These are phyloP conservation scores for Kuraishia hungarica DNA, from an alignment of 805 yeast species.

Conservation along the genomic window DNA sequence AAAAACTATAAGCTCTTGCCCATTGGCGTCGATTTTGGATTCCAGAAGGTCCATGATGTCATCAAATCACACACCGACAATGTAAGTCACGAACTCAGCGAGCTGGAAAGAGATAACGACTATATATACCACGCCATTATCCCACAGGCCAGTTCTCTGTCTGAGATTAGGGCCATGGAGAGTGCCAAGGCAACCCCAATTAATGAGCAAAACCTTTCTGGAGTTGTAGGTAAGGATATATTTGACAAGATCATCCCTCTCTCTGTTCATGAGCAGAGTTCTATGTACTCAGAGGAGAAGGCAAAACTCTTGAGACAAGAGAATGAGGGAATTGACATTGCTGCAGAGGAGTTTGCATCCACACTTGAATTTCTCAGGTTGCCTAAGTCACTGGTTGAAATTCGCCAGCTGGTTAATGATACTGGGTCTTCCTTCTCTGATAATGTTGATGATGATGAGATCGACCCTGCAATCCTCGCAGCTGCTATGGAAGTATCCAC, in stretches of 20 bases:
- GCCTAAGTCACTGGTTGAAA: constrained; percentile 53
- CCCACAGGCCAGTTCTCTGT: constrained; percentile 52
- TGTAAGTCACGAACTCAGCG: constrained; percentile 19
- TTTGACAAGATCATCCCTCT: constrained; percentile 79
- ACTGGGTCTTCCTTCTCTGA: constrained; percentile 1
- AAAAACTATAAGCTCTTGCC: constrained; percentile 12
- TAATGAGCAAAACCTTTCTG: constrained; percentile 37
- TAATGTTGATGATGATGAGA: constrained; percentile 17
- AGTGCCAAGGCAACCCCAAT: constrained; percentile 55
- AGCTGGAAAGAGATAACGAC: constrained; percentile 75
- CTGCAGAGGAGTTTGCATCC: constrained; percentile 71
- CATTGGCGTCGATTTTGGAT: constrained; percentile 13
- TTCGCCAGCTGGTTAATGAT: constrained; percentile 27
- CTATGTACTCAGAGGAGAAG: constrained; percentile 84
- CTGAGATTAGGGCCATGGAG: constrained; percentile 61
- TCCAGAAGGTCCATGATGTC: constrained; percentile 20
- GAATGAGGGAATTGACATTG: constrained; percentile 65
- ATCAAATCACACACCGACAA: constrained; percentile 12
- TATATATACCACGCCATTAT: constrained; percentile 75
- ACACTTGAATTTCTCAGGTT: constrained; percentile 74
- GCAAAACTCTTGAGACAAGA: constrained; percentile 68
- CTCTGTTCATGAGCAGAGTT: constrained; percentile 77
- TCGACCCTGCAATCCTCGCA: constrained; percentile 30
- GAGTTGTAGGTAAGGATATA: constrained; percentile 42
- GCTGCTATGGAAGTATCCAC: constrained; percentile 25